These are phyloP conservation scores for Phytophthora ramorum DNA, from an alignment of 352 stramenopile species.

Conservation along the genomic window DNA sequence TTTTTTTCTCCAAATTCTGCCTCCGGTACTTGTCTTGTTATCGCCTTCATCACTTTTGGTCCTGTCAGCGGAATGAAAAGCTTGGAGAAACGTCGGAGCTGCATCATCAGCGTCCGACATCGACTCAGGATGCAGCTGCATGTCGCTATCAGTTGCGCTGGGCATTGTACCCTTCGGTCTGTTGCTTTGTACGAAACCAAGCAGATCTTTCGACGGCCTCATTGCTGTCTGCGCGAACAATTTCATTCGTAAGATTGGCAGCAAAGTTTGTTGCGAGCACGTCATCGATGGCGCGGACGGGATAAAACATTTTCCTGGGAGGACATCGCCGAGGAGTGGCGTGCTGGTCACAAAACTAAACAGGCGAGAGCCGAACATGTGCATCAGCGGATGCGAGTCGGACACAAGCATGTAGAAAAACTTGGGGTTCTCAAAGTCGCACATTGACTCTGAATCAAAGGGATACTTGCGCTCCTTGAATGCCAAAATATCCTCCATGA, in stretches of 20 bases:
- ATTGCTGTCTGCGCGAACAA: conserved; percentile 50
- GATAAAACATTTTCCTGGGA: conserved; percentile 60
- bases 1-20: conserved; percentile 53
- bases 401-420: conserved; percentile 82
- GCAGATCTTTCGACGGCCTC: conserved; percentile 52
- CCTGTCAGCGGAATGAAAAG: conserved; percentile 19
- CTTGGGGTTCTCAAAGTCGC: conserved; percentile 80
- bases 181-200: conserved; percentile 47
- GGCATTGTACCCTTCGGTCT: conserved; percentile 13
- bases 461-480: conserved; percentile 84
- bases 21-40: conserved; percentile 8
- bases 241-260: conserved; percentile 60
- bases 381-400: conserved; percentile 79
- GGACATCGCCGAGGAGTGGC: conserved; percentile 45
- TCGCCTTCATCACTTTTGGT: conserved; percentile 22
- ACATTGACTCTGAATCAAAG: conserved; percentile 74
- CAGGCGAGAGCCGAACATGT: conserved; percentile 72
- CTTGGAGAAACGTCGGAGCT: conserved; percentile 20
- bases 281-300: conserved; percentile 52
- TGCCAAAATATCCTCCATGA: conserved; percentile 75
- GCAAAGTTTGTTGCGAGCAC: conserved; percentile 41
- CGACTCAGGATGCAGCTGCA: conserved; percentile 11
- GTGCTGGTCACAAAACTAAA: conserved; percentile 79
- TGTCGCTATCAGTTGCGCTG: neutral
- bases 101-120: conserved; percentile 20